Base-by-base conservation (phyloP, 1,284 basidiomycete genomes). In the Kwoniella shivajii region DNA sequence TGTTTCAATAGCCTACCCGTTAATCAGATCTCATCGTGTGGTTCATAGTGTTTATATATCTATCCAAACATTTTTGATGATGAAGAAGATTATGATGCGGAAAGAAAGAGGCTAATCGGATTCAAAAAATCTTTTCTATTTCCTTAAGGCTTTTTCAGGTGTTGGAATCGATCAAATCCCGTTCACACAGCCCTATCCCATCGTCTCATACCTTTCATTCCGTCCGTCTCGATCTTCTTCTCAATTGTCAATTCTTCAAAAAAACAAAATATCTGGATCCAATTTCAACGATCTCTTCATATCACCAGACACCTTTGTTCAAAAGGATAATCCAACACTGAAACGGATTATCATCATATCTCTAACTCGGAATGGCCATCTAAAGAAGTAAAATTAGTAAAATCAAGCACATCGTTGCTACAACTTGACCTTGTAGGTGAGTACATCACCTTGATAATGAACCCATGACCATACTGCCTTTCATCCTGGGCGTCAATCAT, bases 21-120 rank as follows among this genome's bases (percentile, higher is more conserved):
- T n/a, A n/a, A n/a, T n/a, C n/a, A n/a, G n/a, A n/a, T n/a, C n/a
- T n/a, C n/a, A n/a, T n/a, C n/a, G n/a, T n/a, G n/a, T n/a, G n/a
- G n/a, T n/a, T n/a, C n/a, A n/a, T n/a, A n/a, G n/a, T n/a, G n/a
- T n/a, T n/a, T n/a, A n/a, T n/a, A n/a, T n/a, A n/a, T n/a, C n/a
- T n/a, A n/a, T n/a, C n/a, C n/a, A n/a, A n/a, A n/a, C n/a, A n/a
- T n/a, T n/a, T n/a, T n/a, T n/a, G 41, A 42, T 42, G 41, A 16
- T 7, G 10, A 18, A 26, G 7, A 14, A 7, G 7, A 26, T 7
- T 7, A 39, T 16, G 14, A 39, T 10, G n/a, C 6, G 37, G 22
- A 39, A 9, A 3, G 18, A 36, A 36, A 30, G 29, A 47, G 45
- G 45, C 45, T 47, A 36, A 47, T 47, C 45, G 45, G 45, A 36